Evolutionary conservation across 2,329 filamentous ascomycete genomes (phyloP), one percentile per base, ranked within the genome.

Genomic region (Exophiala mesophila): DNA sequence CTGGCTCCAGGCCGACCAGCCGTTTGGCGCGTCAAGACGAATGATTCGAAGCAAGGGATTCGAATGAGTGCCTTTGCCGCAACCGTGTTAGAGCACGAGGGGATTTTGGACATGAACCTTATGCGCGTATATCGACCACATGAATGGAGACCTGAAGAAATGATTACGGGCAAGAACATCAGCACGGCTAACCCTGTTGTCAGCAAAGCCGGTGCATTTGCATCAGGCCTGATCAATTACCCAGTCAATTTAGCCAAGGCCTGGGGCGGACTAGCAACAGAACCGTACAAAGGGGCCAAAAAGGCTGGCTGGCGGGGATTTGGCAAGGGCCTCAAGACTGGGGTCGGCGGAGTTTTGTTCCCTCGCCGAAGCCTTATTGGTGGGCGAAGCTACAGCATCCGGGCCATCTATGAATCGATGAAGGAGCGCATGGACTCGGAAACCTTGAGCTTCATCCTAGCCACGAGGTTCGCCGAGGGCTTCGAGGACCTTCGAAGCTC

Each of bases 171-270:
- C 21, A 28, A 35, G 4, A 41, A 34, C 19, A 30, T 38, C 15
- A 47, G 33, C 36, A 50, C 44, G 16, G 83, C 24, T 81, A 88
- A 39, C 86, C 87, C 0, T 78, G 76, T 56, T 85, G 86, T 87
- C 0, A 76, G 92, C 15, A 80, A 83, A 7, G 86, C 85, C 12
- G 84, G 80, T 12, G 80, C 86, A 0, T 77, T 79, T 30, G 85
- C 88, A 0, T 53, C 65, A 94, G 1, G 68, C 92, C 12, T 83
- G 83, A 5, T 89, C 88, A 16, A 71, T 89, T 35, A 80, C 81
- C 28, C 83, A 76, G 24, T 82, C 13, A 69, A 65, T 9, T 65
- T 64, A 2, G 66, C 68, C 8, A 65, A 69, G 32, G 69, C 71
- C 45, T 63, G 72, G 29, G 47, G 63, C 1, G 70, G 68, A 1